A percentile compares a stretch with the other conserved stretches of the same genome.
These are phyloP conservation scores for Hortiboletus flavorubellus DNA, from an alignment of 768 basidiomycete genomes.

Conservation along the genomic window DNA sequence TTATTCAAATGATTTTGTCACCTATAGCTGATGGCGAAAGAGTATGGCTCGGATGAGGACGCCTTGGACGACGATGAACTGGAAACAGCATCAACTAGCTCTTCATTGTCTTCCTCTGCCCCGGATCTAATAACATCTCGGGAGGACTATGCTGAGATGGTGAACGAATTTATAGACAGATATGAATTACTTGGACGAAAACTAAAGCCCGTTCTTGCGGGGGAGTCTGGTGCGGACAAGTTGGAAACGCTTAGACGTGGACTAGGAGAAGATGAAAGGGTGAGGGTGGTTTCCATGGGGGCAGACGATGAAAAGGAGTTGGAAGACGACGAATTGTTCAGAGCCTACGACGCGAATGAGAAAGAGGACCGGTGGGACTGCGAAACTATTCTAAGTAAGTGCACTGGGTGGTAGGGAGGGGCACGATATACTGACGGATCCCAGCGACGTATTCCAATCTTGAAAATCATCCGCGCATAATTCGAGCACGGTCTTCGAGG, in stretches of 20 bases:
- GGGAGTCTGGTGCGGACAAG: constrained; percentile 73
- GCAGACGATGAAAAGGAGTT: constrained; percentile 47
- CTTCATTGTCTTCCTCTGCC: constrained; percentile 46
- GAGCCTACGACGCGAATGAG: constrained; percentile 38
- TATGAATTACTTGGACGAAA: constrained; percentile 90
- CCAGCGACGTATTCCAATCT: constrained; percentile 94
- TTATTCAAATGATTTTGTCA: neutral
- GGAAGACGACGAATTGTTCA: constrained; percentile 42
- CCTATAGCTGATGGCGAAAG: constrained; percentile 65
- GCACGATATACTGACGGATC: constrained; percentile 8
- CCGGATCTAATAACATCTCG: constrained; percentile 78
- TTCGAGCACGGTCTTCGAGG: constrained; percentile 59
- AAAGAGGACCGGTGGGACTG: constrained; percentile 90
- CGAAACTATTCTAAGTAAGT: constrained; percentile 90
- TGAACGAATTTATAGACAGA: constrained; percentile 90
- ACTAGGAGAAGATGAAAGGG: constrained; percentile 65
- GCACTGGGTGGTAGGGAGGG: neutral
- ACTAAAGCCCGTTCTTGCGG: constrained; percentile 71
- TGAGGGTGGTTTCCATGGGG: constrained; percentile 41
- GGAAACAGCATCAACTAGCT: constrained; percentile 37
- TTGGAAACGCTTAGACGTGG: constrained; percentile 75
- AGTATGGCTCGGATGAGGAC: constrained; percentile 67
- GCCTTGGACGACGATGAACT: constrained; percentile 48
- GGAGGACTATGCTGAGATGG: constrained; percentile 85
- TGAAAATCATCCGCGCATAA: constrained; percentile 93